Conservation (phyloP, 352 stramenopile species). For the Phytophthora hibernalis region DNA sequence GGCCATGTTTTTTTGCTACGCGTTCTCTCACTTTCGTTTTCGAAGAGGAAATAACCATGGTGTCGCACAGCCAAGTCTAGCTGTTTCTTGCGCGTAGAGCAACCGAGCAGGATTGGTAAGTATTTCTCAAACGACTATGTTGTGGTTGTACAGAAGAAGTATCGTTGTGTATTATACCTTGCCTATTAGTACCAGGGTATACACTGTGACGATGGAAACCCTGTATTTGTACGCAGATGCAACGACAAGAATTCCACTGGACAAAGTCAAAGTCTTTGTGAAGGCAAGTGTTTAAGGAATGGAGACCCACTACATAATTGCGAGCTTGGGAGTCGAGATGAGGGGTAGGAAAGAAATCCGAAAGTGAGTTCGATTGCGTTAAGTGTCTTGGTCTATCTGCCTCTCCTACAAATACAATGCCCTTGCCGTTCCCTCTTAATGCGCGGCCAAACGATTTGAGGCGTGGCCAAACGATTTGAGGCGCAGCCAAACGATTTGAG, state of each 20-base stretch:
- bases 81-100: not conserved
- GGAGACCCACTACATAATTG: too few species aligned
- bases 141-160: not conserved
- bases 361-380: too few species aligned
- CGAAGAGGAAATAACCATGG: slow-evolving; percentile 4
- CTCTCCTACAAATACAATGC: too few species aligned
- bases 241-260: slow-evolving; percentile 15
- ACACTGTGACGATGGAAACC: slow-evolving; percentile 4
- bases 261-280: slow-evolving; percentile 7
- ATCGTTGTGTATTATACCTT: not conserved
- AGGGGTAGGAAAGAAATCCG: too few species aligned
- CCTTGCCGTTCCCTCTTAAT: too few species aligned
- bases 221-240: slow-evolving; percentile 1
- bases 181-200: slow-evolving; percentile 3
- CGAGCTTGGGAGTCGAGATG: too few species aligned
- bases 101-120: slow-evolving; percentile 10
- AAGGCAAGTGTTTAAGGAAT: slow-evolving; percentile 5
- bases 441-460: too few species aligned
- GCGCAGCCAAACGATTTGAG: too few species aligned
- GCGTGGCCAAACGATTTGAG: too few species aligned
- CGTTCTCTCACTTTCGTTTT: not conserved
- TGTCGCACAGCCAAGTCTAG: slow-evolving; percentile 3
- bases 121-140: not conserved
- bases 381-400: too few species aligned
- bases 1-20: not conserved